phyloP scores from a whole-genome alignment of 148 eudicot genomes.

The Camellia japonica region DNA sequence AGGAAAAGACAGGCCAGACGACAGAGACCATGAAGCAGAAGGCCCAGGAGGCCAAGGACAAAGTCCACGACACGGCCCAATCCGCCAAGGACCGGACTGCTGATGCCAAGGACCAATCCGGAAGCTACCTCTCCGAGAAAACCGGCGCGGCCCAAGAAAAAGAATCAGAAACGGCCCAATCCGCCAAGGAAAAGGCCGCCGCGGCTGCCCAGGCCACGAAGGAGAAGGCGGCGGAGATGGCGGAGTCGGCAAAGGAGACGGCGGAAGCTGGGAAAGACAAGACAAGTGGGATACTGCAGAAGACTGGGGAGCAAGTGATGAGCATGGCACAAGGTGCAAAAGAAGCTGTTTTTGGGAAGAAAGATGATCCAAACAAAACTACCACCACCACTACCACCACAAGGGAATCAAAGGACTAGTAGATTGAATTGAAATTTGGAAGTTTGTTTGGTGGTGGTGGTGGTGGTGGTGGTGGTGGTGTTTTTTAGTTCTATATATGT shows the following conservation, averaged over 20 bases:
- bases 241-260: constrained; percentile 35
- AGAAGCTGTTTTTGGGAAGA: constrained; percentile 34
- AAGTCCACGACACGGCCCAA: constrained; percentile 16
- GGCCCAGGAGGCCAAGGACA: constrained; percentile 49
- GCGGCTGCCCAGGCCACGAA: constrained; percentile 36
- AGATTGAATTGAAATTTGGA: too few relatives aligned
- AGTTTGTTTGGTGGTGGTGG: too few relatives aligned
- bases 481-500: too few relatives aligned
- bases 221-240: constrained; percentile 29
- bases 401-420: too few relatives aligned
- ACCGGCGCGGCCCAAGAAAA: constrained; percentile 18
- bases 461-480: too few relatives aligned
- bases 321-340: constrained; percentile 68
- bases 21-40: constrained; percentile 53
- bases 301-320: constrained; percentile 59
- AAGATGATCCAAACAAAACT: background rate
- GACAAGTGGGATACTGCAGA: constrained; percentile 51
- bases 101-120: constrained; percentile 18
- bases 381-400: background rate
- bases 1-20: constrained; percentile 62
- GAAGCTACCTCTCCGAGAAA: background rate
- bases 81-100: constrained; percentile 2
- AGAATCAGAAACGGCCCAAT: constrained; percentile 30
- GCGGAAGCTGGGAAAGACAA: constrained; percentile 65
- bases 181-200: constrained; percentile 18